Conservation (phyloP, 108 stramenopile species). For the Cylindrotheca fusiformis region DNA sequence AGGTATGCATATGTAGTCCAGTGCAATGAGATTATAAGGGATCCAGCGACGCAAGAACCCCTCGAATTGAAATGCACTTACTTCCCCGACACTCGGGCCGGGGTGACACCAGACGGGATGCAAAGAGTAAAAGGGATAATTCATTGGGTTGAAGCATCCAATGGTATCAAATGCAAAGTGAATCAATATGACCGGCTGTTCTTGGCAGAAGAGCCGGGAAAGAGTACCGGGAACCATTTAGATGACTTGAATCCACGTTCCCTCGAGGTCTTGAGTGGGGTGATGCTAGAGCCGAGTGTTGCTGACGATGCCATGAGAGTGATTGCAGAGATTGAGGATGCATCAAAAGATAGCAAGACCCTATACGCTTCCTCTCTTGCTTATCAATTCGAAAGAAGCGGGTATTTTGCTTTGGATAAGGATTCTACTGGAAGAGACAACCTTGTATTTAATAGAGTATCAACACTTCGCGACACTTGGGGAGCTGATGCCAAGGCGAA, state of each 20-base stretch:
- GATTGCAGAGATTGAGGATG: constrained; percentile 30
- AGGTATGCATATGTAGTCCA: constrained; percentile 87
- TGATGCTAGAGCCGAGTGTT: constrained; percentile 79
- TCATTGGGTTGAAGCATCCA: constrained; percentile 87
- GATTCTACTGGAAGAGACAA: constrained; percentile 46
- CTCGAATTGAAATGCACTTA: constrained; percentile 72
- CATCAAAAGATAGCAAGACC: constrained; percentile 8
- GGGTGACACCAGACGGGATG: constrained; percentile 78
- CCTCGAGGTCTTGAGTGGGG: constrained; percentile 56
- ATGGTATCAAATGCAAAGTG: constrained; percentile 55
- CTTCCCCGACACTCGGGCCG: constrained; percentile 80
- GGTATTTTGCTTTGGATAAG: constrained; percentile 84
- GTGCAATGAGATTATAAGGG: constrained; percentile 81
- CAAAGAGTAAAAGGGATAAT: constrained; percentile 87
- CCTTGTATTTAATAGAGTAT: constrained; percentile 87
- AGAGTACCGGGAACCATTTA: constrained; percentile 73
- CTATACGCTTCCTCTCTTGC: constrained; percentile 58
- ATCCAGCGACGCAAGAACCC: constrained; percentile 66
- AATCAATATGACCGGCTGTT: constrained; percentile 90
- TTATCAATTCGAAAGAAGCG: constrained; percentile 89
- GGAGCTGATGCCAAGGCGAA: constrained; percentile 21
- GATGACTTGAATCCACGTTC: constrained; percentile 83
- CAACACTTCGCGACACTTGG: constrained; percentile 87
- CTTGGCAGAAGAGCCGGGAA: constrained; percentile 77
- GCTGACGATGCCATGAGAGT: constrained; percentile 44